Evolutionary conservation across 305 asterid species (phyloP), one percentile per base, ranked within the genome.

Genomic region (Fraxinus sp.): DNA sequence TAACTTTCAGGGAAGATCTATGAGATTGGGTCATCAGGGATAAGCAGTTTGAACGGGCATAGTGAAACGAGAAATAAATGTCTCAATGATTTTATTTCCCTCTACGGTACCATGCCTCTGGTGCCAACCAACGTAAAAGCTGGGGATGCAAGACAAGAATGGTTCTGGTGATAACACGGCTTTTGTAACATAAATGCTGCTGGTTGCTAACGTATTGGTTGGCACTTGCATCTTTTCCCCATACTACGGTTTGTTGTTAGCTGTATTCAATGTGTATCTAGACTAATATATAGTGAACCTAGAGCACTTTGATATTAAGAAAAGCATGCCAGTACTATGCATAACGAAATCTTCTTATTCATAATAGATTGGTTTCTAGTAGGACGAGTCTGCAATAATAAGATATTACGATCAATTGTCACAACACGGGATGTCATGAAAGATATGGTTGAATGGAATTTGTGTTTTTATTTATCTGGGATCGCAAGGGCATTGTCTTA

Each of bases 71-170:
- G 94, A 84, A 85, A 86, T 14, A 89, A 87, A 89, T 89, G 96
- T 80, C 87, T 90, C 4, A 81, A 90, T 26, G 93, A 89, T 84
- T 91, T 91, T 37, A 75, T 86, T 52, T 80, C 90, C n/a, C 83
- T 91, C 78, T 92, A 88, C 70, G 96, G 96, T 36, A 74, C 82
- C 77, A 88, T 92, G 91, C 93, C 96, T 83, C 81, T 91, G 87
- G 90, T 89, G 18, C 73, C 93, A 59, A 87, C 94, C 62, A 87
- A 85, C 35, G 79, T 84, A 52, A 92, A 89, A 85, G 92, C 90
- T 78, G 92, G 84, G 59, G 93, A 90, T 76, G 83, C 94, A 79
- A 85, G 84, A 85, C 81, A 73, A 22, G 86, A 81, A 70, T 90
- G 95, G 93, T 84, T 87, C 81, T 90, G 95, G 92, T 89, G 83